Conservation (phyloP, 148 eudicot genomes). For the Vaccinium macrocarpon region DNA sequence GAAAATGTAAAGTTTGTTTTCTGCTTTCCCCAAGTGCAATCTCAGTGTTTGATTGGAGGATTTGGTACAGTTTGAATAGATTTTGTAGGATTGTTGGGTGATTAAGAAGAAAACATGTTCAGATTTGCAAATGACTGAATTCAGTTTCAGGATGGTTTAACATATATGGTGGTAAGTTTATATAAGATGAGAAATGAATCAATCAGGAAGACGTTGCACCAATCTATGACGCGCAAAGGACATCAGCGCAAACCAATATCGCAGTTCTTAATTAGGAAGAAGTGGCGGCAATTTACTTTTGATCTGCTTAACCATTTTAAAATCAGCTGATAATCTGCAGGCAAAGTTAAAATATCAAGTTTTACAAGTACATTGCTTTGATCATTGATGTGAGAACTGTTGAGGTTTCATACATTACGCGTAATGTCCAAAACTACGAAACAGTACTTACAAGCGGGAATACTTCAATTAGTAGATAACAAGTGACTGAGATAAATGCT, state of each 20-base stretch:
- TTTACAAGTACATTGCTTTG: neutral
- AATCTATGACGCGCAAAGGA: neutral
- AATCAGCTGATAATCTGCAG: neutral
- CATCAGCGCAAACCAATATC: neutral
- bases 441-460: neutral
- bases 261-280: neutral
- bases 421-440: neutral
- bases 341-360: neutral
- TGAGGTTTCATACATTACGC: neutral
- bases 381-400: neutral
- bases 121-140: neutral
- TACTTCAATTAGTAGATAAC: neutral
- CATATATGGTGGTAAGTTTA: neutral
- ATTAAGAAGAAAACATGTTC: neutral
- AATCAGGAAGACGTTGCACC: neutral
- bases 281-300: neutral
- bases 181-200: neutral
- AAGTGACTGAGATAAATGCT: neutral
- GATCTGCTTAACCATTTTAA: neutral
- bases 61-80: neutral
- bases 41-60: neutral
- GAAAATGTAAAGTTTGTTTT: neutral
- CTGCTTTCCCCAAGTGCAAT: neutral
- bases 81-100: neutral
- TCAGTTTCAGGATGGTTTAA: neutral